phyloP scores from a whole-genome alignment of 768 basidiomycete genomes.

The Leccinum subgranulosum region DNA sequence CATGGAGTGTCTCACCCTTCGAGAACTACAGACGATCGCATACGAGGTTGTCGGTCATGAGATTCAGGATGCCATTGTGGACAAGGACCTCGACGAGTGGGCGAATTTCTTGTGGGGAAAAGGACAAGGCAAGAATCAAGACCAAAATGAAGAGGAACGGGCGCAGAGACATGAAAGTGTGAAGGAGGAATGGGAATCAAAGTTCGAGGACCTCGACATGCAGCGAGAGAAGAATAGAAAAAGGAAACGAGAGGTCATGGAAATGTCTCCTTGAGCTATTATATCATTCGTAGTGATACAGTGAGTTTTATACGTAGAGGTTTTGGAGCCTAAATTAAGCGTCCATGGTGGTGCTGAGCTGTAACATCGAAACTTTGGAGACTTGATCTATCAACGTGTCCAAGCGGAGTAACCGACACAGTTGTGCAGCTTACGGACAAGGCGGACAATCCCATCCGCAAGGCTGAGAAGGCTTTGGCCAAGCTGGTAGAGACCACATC shows the following conservation, averaged over 20 bases:
- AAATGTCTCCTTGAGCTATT: conserved; percentile 22
- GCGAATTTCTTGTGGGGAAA: conserved; percentile 37
- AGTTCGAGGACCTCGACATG: conserved; percentile 31
- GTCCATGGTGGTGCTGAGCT: too few relatives aligned
- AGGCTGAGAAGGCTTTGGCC: too few relatives aligned
- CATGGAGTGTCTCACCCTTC: conserved; percentile 49
- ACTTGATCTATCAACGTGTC: too few relatives aligned
- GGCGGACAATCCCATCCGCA: too few relatives aligned
- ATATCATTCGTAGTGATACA: not conserved
- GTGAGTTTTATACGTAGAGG: too few relatives aligned
- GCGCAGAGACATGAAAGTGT: conserved; percentile 37
- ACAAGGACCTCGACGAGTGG: conserved; percentile 53
- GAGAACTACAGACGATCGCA: conserved; percentile 53
- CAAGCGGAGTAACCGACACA: too few relatives aligned
- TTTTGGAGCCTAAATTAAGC: too few relatives aligned
- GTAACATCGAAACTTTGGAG: too few relatives aligned
- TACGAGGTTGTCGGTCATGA: conserved; percentile 54
- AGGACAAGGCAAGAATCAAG: conserved; percentile 30
- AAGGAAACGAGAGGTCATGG: conserved; percentile 18
- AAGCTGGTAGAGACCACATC: too few relatives aligned
- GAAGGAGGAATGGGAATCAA: conserved; percentile 43
- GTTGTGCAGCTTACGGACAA: too few relatives aligned
- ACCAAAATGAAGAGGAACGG: conserved; percentile 25
- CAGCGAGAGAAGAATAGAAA: conserved; percentile 22
- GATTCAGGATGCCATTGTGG: conserved; percentile 24